Conservation (phyloP, 495 filamentous ascomycete genomes). For the Rostrohypoxylon terebratum region DNA sequence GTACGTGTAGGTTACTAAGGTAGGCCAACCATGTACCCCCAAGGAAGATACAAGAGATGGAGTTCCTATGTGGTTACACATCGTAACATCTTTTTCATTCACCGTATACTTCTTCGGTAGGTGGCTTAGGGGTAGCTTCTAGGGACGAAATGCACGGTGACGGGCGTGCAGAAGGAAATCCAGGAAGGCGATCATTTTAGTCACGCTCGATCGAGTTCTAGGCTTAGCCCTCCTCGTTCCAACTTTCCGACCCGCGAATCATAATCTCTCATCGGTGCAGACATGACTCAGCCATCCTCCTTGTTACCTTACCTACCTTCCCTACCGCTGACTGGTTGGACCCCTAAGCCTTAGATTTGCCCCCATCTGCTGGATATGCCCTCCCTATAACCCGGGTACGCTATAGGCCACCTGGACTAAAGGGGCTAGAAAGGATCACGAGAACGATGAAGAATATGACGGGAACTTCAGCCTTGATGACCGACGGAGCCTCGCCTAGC, state of each 20-base stretch:
- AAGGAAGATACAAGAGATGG: slow-evolving; percentile 27
- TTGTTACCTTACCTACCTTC: slow-evolving; percentile 17
- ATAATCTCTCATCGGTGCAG: slow-evolving; percentile 5
- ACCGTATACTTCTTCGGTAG: slow-evolving; percentile 20
- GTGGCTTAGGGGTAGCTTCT: not conserved
- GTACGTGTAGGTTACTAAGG: slow-evolving; percentile 37
- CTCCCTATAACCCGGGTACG: not conserved
- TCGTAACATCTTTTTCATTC: slow-evolving; percentile 12
- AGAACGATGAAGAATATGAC: slow-evolving; percentile 17
- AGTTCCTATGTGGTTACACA: slow-evolving; percentile 27
- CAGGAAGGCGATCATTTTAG: slow-evolving; percentile 43
- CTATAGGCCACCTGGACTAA: not conserved
- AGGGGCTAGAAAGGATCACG: not conserved
- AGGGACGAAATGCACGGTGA: slow-evolving; percentile 41
- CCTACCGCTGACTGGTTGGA: slow-evolving; percentile 33
- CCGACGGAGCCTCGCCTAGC: slow-evolving; percentile 38
- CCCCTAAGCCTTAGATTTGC: slow-evolving; percentile 30
- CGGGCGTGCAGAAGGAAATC: slow-evolving; percentile 39
- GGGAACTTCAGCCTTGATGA: slow-evolving; percentile 38
- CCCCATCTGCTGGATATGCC: slow-evolving; percentile 21
- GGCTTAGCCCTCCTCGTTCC: slow-evolving; percentile 30
- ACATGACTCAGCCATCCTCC: slow-evolving; percentile 37
- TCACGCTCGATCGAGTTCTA: slow-evolving; percentile 39
- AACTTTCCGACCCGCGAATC: slow-evolving; percentile 28
- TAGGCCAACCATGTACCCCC: slow-evolving; percentile 19